Base-by-base conservation (phyloP, 2,329 filamentous ascomycete genomes). In the Pyricularia sp. region DNA sequence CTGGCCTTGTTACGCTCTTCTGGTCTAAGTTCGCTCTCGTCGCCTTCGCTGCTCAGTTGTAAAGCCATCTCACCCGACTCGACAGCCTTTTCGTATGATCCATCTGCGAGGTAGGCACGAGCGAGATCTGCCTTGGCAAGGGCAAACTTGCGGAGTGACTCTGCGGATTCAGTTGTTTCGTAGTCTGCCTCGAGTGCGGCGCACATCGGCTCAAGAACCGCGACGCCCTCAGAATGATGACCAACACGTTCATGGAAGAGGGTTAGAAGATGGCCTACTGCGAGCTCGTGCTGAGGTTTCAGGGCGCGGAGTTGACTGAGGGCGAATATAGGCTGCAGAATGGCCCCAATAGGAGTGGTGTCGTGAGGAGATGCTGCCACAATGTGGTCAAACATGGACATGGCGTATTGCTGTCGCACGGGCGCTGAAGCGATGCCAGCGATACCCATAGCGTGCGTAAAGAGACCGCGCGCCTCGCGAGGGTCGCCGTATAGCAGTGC, bases 361-460 rank as follows among this genome's bases (percentile, higher is more conserved):
- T 83, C 76, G 1, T 87, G 80, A 1, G 86, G 85, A 1, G 86
- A 83, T 17, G 93, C 77, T 9, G 86, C 83, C 17, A 94, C 77
- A 7, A 97, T 83, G 72, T 92, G 84, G 74, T 99, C 94, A 76
- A 99, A 98, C 65, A 92, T 84, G 1, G 92, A 91, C 0, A 90
- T 81, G 0, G 92, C 85, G 76, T 94, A 98, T 76, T 94, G 92
- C 33, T 90, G 87, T 76, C 93, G 92, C 0, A 90, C 88, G 4
- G 93, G 82, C 2, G 89, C 77, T 0, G 90, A 89, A 0, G 91
- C 91, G 0, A 92, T 90, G 70, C 93, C 92, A 0, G 93, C 89
- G 66, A 99, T 94, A 71, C 97, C 94, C 81, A 97, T 95, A 0
- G 95, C 94, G 76, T 99, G 95, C 1, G 92, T 94, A 76, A 97